Base-by-base conservation (phyloP, 2,329 filamentous ascomycete species). In the Chaetoscypha palmicola region DNA sequence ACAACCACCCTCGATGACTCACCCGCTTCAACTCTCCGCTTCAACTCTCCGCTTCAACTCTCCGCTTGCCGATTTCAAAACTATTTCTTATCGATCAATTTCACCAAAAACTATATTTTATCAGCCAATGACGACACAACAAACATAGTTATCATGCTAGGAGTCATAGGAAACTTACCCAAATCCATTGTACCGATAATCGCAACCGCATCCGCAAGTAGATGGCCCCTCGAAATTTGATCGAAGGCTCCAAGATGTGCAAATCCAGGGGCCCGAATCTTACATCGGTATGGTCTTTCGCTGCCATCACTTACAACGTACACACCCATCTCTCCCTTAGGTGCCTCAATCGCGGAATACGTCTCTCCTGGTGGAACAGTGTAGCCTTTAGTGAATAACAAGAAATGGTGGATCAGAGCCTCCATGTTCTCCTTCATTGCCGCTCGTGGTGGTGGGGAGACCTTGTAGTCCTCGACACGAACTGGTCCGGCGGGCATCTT, bases 381-480 rank as follows among this genome's bases (percentile, higher is more conserved):
- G 69, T 98, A 98, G 47, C 92, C 92, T 78, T 98, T 98, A 67
- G 90, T 97, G 74, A 91, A 98, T 42, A 98, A 81, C 55, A 98
- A 72, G 77, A 98, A 98, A 74, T 98, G 92, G 72, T 98, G 92
- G 64, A 98, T 98, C 33, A 98, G 79, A 30, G 92, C 90, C 72
- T 98, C 92, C 94, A 98, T 98, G 74, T 98, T 98, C 79, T 98
- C 92, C 79, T 98, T 98, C 92, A 98, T 98, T 62, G 92, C 92
- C 34, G 87, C 76, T 62, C 92, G 83, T n/a, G 92, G 94, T 50
- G 92, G 92, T 17, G 92, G 92, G 2, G 87, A 85, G 61, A 98
- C 79, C 79, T 98, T 98, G 81, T 97, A 98, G 69, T 98, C 92
- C 70, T 98, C 92, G 32, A 96, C 88, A 57, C 91, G 86, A 63